phyloP scores from a whole-genome alignment of 129 eudicot species.

The Escallonia herrerae region DNA sequence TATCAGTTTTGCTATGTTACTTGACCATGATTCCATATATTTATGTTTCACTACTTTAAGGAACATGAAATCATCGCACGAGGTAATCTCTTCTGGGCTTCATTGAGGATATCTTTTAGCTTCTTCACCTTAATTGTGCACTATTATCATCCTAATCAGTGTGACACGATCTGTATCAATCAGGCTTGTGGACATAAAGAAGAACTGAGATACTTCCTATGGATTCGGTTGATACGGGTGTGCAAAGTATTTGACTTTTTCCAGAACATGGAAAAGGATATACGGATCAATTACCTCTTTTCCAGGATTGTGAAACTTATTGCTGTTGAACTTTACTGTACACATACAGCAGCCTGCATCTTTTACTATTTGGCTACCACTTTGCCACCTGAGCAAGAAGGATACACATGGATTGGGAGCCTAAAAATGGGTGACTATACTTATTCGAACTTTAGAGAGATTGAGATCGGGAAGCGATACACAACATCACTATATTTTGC shows the following conservation, averaged over 20 bases:
- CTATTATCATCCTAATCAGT: not conserved
- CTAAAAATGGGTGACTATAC: constrained; percentile 76
- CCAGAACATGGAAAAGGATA: constrained; percentile 72
- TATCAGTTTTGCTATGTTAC: not conserved
- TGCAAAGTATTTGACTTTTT: constrained; percentile 57
- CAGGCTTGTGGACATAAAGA: constrained; percentile 80
- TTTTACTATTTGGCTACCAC: constrained; percentile 93
- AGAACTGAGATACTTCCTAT: constrained; percentile 75
- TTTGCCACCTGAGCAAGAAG: constrained; percentile 74
- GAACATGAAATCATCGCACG: not conserved
- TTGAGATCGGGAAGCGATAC: constrained; percentile 80
- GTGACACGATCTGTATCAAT: not conserved
- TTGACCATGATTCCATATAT: not conserved
- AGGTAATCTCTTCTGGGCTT: not conserved
- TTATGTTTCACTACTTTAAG: not conserved
- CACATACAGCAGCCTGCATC: constrained; percentile 98
- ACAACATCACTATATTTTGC: constrained; percentile 81
- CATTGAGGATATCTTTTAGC: not conserved
- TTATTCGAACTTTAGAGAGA: constrained; percentile 72
- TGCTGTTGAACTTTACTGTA: constrained; percentile 81
- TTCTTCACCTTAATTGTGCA: not conserved
- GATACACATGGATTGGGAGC: constrained; percentile 97
- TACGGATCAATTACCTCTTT: constrained; percentile 76
- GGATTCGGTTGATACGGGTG: constrained; percentile 73
- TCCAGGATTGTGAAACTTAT: constrained; percentile 81